Percentiles rank a stretch among this genome's conserved stretches.
phyloP scores from a whole-genome alignment of 257 asterid species.

The Penstemon newberryi region DNA sequence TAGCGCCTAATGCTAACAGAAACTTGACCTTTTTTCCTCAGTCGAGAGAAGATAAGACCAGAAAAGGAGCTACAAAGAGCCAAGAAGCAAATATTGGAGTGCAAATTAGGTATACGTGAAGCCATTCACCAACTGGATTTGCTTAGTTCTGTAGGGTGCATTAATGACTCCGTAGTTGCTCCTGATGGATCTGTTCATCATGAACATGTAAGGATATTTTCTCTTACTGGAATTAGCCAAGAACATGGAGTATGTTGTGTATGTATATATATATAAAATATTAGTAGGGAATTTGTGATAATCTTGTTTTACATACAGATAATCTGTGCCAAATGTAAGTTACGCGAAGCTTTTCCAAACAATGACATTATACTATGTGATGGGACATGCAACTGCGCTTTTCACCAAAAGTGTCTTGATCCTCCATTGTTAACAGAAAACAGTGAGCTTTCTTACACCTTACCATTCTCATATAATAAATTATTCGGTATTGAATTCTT shows the following conservation, averaged over 20 bases:
- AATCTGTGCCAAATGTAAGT: conserved; percentile 87
- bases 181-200: conserved; percentile 95
- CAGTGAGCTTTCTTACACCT: conserved; percentile 54
- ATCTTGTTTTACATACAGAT: conserved; percentile 55
- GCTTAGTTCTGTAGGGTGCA: conserved; percentile 79
- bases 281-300: conserved; percentile 17
- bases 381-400: conserved; percentile 93
- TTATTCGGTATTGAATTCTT: conserved; percentile 21
- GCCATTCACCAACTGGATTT: conserved; percentile 78
- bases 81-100: conserved; percentile 69
- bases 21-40: conserved; percentile 36
- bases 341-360: conserved; percentile 76
- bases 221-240: conserved; percentile 3
- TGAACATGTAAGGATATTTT: conserved; percentile 62
- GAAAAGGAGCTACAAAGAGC: conserved; percentile 89
- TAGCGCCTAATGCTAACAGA: conserved; percentile 23
- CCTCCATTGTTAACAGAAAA: conserved; percentile 84
- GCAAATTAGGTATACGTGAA: conserved; percentile 96
- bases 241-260: conserved; percentile 11
- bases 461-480: conserved; percentile 20
- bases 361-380: conserved; percentile 92
- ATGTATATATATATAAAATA: conserved; percentile 8
- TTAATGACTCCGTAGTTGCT: conserved; percentile 62
- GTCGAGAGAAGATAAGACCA: conserved; percentile 95
- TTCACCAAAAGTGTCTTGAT: conserved; percentile 92